Conservation (phyloP, 106 monocot species). For the Platanthera guangdongensis region DNA sequence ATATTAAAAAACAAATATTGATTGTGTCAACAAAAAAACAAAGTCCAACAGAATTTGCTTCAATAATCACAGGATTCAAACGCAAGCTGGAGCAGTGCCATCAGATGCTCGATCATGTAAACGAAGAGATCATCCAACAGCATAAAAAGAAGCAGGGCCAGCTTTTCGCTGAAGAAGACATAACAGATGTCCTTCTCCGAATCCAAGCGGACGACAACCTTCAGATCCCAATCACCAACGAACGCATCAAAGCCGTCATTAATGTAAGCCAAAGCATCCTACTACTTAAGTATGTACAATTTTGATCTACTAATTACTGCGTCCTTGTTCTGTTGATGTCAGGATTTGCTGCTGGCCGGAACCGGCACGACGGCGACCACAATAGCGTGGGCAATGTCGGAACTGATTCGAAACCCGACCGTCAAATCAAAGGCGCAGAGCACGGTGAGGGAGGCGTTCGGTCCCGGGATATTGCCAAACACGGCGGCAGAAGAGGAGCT, state of each 20-base stretch:
- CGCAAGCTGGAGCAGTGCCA: background rate
- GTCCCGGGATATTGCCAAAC: background rate
- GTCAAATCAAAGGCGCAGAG: constrained; percentile 6
- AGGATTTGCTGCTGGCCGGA: constrained; percentile 1
- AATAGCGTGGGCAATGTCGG: constrained; percentile 9
- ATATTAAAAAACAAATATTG: too few species aligned
- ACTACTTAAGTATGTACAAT: too few species aligned
- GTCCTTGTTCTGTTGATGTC: too few species aligned
- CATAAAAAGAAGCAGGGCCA: background rate
- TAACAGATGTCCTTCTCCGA: background rate
- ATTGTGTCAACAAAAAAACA: too few species aligned
- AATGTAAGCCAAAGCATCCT: too few species aligned
- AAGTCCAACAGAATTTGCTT: too few species aligned
- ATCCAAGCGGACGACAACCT: too few species aligned
- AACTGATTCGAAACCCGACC: constrained; percentile 6
- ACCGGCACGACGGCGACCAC: background rate
- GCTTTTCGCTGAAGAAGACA: background rate
- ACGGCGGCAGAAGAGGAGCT: background rate
- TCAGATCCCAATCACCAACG: too few species aligned
- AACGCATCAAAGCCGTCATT: too few species aligned
- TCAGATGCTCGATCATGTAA: background rate
- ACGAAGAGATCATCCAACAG: background rate
- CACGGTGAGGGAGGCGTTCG: background rate
- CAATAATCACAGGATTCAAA: background rate
- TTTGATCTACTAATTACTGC: too few species aligned